Evolutionary conservation across 306 rosid species (phyloP).

Genomic region (Corylus avellana): DNA sequence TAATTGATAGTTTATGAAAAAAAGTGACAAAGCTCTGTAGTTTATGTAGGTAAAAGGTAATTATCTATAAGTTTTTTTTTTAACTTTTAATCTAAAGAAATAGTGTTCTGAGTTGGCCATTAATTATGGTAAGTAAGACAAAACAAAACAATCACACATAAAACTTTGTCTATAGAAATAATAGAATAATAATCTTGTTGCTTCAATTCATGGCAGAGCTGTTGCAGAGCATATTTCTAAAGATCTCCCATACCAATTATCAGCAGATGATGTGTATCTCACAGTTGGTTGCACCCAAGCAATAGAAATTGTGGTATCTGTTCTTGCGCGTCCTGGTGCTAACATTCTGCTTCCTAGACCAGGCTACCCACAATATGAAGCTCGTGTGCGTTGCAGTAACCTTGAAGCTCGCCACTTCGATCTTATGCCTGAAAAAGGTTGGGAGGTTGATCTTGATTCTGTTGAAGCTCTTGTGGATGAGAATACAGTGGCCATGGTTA

Average conservation of each 20-base stretch:
- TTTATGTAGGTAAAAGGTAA: no score
- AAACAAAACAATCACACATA: no score
- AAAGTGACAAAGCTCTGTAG: no score
- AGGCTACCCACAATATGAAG: slow-evolving; percentile 58
- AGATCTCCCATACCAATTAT: slow-evolving; percentile 38
- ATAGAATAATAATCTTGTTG: neutral
- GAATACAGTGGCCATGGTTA: slow-evolving; percentile 61
- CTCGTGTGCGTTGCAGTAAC: slow-evolving; percentile 38
- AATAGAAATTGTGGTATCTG: slow-evolving; percentile 52
- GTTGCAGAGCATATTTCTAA: slow-evolving; percentile 41
- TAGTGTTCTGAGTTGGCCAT: no score
- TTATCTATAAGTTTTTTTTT: no score
- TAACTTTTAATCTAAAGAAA: no score
- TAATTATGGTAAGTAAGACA: no score
- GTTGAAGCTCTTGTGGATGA: slow-evolving; percentile 59
- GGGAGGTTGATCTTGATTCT: slow-evolving; percentile 67
- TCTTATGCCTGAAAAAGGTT: slow-evolving; percentile 56
- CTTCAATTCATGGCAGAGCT: slow-evolving; percentile 38
- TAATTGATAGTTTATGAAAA: no score
- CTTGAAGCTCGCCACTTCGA: slow-evolving; percentile 65
- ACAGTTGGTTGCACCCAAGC: slow-evolving; percentile 70
- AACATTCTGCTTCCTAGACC: slow-evolving; percentile 76
- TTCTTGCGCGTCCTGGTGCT: slow-evolving; percentile 59
- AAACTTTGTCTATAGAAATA: neutral
- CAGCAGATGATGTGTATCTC: slow-evolving; percentile 42